Percentiles rank a stretch among this genome's conserved stretches.
Conservation (phyloP, 805 yeast species). For the Ogataea zsoltii region DNA sequence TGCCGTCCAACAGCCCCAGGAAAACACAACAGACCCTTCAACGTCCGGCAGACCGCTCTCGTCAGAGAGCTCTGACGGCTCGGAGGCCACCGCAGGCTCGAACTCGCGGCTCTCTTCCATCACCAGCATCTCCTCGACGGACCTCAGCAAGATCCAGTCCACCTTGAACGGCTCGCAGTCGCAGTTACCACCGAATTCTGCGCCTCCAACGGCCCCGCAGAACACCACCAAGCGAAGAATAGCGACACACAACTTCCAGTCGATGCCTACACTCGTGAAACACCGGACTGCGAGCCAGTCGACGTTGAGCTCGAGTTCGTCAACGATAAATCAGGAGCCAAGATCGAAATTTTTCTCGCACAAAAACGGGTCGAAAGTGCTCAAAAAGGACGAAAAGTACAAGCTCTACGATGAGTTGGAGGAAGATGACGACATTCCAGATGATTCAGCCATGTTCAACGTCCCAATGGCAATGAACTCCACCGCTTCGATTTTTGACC, state of each 20-base stretch:
- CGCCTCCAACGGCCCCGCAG: constrained; percentile 1
- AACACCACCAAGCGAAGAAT: constrained; percentile 4
- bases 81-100: constrained; percentile 16
- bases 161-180: neutral
- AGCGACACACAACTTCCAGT: constrained; percentile 15
- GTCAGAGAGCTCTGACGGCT: constrained; percentile 24
- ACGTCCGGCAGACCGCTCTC: constrained; percentile 17
- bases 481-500: constrained; percentile 31
- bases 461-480: constrained; percentile 49
- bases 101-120: constrained; percentile 27
- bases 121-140: constrained; percentile 26
- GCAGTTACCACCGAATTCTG: neutral
- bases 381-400: constrained; percentile 29
- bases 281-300: constrained; percentile 13
- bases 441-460: constrained; percentile 48
- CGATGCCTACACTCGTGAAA: constrained; percentile 18
- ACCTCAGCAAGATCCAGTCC: constrained; percentile 12
- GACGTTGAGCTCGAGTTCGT: constrained; percentile 10
- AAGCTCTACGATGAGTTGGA: constrained; percentile 34
- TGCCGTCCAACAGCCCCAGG: neutral
- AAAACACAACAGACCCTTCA: too few relatives aligned
- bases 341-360: constrained; percentile 2
- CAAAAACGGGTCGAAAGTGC: constrained; percentile 13
- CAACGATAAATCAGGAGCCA: constrained; percentile 11
- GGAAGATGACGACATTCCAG: constrained; percentile 39